phyloP scores from a whole-genome alignment of 371 early-diverging fungal genomes.

The Mucor plumbeus region DNA sequence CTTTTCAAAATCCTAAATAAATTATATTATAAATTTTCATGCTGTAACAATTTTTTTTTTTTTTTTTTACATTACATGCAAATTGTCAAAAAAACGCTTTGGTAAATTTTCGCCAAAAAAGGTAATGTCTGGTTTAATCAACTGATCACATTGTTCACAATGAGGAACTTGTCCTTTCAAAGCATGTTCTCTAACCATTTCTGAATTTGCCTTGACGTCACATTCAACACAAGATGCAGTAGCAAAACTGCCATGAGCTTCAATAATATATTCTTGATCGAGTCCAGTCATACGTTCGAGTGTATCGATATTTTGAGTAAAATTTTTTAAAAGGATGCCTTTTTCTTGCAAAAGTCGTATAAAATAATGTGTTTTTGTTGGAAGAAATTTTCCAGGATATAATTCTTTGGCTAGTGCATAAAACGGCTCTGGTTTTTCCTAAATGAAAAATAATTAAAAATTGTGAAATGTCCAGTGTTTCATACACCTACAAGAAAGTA shows the following conservation, averaged over 20 bases:
- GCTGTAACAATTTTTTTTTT: neutral
- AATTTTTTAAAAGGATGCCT: constrained; percentile 77
- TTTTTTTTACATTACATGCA: constrained; percentile 43
- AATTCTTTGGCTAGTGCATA: constrained; percentile 91
- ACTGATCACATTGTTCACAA: constrained; percentile 69
- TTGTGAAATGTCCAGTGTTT: too few relatives aligned
- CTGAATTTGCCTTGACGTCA: constrained; percentile 39
- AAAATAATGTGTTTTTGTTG: constrained; percentile 90
- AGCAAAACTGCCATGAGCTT: constrained; percentile 95
- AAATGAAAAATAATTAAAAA: neutral
- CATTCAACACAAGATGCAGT: constrained; percentile 79
- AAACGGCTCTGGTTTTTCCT: constrained; percentile 87
- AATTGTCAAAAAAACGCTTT: constrained; percentile 64
- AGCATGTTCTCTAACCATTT: constrained; percentile 46
- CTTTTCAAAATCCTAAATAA: constrained; percentile 62
- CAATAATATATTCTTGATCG: constrained; percentile 73
- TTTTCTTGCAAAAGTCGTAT: constrained; percentile 78
- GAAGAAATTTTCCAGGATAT: constrained; percentile 82
- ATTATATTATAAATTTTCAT: neutral
- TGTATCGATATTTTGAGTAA: constrained; percentile 97
- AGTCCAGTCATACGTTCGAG: constrained; percentile 90
- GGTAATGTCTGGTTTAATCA: constrained; percentile 93
- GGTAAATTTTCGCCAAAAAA: constrained; percentile 96
- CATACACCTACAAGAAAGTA: constrained; percentile 75
- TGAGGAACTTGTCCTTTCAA: constrained; percentile 67